Base-by-base conservation (phyloP, 495 filamentous ascomycete species). In the Opeltia flavorubescens region DNA sequence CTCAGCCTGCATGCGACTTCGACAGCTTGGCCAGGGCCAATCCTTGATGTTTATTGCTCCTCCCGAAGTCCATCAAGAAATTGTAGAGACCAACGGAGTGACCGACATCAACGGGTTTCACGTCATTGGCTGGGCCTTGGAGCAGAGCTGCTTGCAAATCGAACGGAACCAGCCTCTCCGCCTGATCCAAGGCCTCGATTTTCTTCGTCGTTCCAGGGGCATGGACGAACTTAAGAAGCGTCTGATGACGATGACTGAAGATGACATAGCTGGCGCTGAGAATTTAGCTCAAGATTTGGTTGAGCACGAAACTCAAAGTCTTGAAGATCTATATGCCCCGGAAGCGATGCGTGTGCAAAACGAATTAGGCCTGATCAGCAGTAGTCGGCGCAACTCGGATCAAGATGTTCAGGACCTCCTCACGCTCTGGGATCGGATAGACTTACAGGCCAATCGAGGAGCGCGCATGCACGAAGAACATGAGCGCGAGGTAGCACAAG, bases 401-500 rank as follows among this genome's bases (percentile, higher is more conserved):
- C 23, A 31, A 13, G 24, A 5, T 12, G 26, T 44, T 4, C 43
- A 52, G 41, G 42, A 47, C 11, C 29, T 49, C 13, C 18, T 43
- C 26, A 26, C 41, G 18, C n/a, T 53, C 34, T 30, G 33, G 17
- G 23, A 48, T 7, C 13, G 11, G 9, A 15, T 44, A 6, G 25
- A 44, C 18, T 9, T 21, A 13, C 42, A 29, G 5, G 24, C 21
- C 1, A 28, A 4, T 4, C 42, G 21, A 3, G 56, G 60, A 1
- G 63, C 67, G 0, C 56, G 60, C 0, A 61, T 83, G 2, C 65
- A 80, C 12, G 80, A 88, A 55, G 81, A 85, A 52, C 80, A 84
- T 43, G 82, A 86, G 55, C 68, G 81, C 0, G 79, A 87, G 51
- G 63, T 85, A 0, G 67, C 72, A 0, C 75, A 74, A 2, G 80